Conservation (phyloP, 805 yeast species). For the Hemisphaericaspora nanyangensis region DNA sequence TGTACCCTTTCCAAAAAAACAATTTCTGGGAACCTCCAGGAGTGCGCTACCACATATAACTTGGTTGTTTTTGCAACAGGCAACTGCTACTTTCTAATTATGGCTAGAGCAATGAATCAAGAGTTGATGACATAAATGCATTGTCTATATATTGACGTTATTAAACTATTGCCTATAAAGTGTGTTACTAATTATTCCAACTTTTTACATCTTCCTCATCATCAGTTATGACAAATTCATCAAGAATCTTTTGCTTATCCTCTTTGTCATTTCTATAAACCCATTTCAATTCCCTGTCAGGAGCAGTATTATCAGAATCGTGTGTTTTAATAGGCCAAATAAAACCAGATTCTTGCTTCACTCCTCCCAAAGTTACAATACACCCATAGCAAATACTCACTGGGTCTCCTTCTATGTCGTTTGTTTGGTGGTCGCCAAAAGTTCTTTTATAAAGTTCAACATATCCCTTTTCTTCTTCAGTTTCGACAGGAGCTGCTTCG, state of each 20-base stretch:
- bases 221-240: constrained; percentile 47
- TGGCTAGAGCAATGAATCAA: too few species aligned
- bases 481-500: constrained; percentile 46
- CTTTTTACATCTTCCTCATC: constrained; percentile 19
- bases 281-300: constrained; percentile 4
- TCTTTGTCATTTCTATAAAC: constrained; percentile 4
- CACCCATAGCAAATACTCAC: constrained; percentile 75
- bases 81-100: too few species aligned
- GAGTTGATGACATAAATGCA: too few species aligned
- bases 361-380: constrained; percentile 53
- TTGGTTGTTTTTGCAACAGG: too few species aligned
- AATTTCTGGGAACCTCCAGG: too few species aligned
- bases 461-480: constrained; percentile 35
- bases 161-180: too few species aligned
- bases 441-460: constrained; percentile 8
- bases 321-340: constrained; percentile 32
- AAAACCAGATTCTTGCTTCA: constrained; percentile 19
- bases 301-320: constrained; percentile 12
- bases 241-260: constrained; percentile 32
- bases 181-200: too few species aligned
- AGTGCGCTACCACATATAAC: too few species aligned
- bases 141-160: too few species aligned
- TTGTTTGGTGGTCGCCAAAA: constrained; percentile 3
- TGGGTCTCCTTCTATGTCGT: constrained; percentile 4
- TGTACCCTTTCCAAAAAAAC: too few species aligned